Conservation (phyloP, 148 eudicot genomes). For the Nepenthes gracilis region DNA sequence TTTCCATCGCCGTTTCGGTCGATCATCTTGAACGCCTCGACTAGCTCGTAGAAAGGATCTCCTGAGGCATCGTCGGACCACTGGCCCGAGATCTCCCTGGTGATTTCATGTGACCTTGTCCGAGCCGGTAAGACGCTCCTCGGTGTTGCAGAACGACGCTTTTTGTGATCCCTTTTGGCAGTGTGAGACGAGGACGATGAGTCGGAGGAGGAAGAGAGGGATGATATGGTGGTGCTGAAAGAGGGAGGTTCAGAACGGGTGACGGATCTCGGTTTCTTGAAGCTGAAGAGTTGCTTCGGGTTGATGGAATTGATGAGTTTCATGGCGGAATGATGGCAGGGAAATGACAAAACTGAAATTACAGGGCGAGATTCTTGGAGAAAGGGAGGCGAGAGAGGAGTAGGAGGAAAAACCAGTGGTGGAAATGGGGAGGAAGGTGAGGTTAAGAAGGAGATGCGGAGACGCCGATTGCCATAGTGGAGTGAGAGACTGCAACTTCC, state of each 20-base stretch:
- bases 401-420: slow-evolving; percentile 19
- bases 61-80: slow-evolving; percentile 1
- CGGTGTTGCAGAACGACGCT: slow-evolving; percentile 15
- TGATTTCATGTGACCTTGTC: background rate
- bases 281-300: slow-evolving; percentile 33
- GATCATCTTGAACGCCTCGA: slow-evolving; percentile 42
- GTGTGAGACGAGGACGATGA: slow-evolving; percentile 7
- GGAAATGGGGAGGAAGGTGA: slow-evolving; percentile 21
- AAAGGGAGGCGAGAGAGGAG: background rate
- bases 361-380: background rate
- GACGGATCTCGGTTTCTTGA: slow-evolving; percentile 28
- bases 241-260: slow-evolving; percentile 41
- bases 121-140: slow-evolving; percentile 16
- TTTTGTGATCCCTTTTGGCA: background rate
- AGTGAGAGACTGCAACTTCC: no score
- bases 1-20: slow-evolving; percentile 64
- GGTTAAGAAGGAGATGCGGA: background rate
- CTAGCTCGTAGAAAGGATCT: background rate
- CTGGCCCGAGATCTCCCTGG: no score
- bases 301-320: slow-evolving; percentile 26
- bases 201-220: slow-evolving; percentile 18
- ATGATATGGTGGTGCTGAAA: slow-evolving; percentile 21
- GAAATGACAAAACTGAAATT: background rate
- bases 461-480: no score
- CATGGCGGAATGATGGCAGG: slow-evolving; percentile 19